Evolutionary conservation across 2,329 filamentous ascomycete genomes (phyloP).

Genomic region (Arthrobotrys iridis): DNA sequence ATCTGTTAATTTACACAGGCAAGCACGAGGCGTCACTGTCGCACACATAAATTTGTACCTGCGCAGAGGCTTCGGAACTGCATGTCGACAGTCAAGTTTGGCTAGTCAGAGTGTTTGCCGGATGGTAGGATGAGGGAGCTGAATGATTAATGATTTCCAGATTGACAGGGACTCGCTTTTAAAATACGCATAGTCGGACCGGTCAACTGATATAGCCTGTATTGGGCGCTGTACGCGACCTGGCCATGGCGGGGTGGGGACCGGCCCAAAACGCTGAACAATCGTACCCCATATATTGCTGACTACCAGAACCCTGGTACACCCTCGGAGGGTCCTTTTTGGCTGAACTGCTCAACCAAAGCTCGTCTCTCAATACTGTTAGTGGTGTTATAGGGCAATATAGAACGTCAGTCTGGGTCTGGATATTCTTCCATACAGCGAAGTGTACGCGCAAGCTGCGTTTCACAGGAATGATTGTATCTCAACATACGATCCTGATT

Average conservation of each 20-base stretch:
- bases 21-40: conserved; percentile 28
- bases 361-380: conserved; percentile 32
- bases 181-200: conserved; percentile 53
- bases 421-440: background rate
- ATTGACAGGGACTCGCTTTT: conserved; percentile 42
- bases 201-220: conserved; percentile 52
- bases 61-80: conserved; percentile 35
- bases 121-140: conserved; percentile 2
- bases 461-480: conserved; percentile 15
- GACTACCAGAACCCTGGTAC: conserved; percentile 54
- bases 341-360: conserved; percentile 50
- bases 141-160: conserved; percentile 32
- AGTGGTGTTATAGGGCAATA: conserved; percentile 30
- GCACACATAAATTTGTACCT: conserved; percentile 39
- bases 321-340: conserved; percentile 52
- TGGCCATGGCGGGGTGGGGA: conserved; percentile 44
- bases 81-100: conserved; percentile 23
- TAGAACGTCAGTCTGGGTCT: background rate
- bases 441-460: background rate
- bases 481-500: conserved; percentile 11
- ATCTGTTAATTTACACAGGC: conserved; percentile 27
- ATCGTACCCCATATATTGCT: conserved; percentile 37
- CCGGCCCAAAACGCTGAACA: conserved; percentile 33
- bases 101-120: conserved; percentile 14
- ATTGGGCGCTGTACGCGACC: conserved; percentile 43